Evolutionary conservation across 2,329 filamentous ascomycete genomes (phyloP), one percentile per base, ranked within the genome.

Genomic region (Aureobasidium melanogenum): DNA sequence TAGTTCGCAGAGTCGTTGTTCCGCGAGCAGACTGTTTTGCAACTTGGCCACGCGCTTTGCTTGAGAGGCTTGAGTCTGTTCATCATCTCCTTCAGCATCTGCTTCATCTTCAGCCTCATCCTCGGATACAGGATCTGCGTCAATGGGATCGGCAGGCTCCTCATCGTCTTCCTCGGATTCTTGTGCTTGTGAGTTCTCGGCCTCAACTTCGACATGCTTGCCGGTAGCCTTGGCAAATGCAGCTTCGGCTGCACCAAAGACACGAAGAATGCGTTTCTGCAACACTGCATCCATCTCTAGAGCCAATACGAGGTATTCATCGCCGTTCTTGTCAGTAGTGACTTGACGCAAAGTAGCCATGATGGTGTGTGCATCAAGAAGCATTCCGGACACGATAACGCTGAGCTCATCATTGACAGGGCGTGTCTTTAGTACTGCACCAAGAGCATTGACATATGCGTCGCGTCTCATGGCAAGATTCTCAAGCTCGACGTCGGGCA

Each of bases 1-100:
- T 28, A 97, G 79, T 68, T 93, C 88, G 73, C 93, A 97, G 0
- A 97, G 82, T 22, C 86, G 84, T 70, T 93, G 88, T 74, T 97
- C 94, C 0, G 91, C 86, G 62, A 92, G 81, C 36, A 97, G 81
- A 61, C 86, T 84, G 43, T 66, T 65, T 14, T 68, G 67, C 22
- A 41, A 82, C 81, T 51, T 86, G 81, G 66, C 84, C 78, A 62
- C 84, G 81, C 69, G 88, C 79, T 68, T 82, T 79, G 58, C 80
- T 79, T 32, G 83, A 78, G 44, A 83, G 70, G 22, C 77, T 77
- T 63, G 82, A 2, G 74, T 71, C 32, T 71, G 63, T 52, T 67
- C 67, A 67, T 54, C 62, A 1, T 65, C 34, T 67, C 43, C 62
- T 2, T 66, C 28, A 0, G 72, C 72, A 1, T 71, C 73, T 6